Percentiles rank a stretch among this genome's conserved stretches.
Evolutionary conservation across 2,329 filamentous ascomycete genomes (phyloP).

Genomic region (Colletotrichum ledebouriae): DNA sequence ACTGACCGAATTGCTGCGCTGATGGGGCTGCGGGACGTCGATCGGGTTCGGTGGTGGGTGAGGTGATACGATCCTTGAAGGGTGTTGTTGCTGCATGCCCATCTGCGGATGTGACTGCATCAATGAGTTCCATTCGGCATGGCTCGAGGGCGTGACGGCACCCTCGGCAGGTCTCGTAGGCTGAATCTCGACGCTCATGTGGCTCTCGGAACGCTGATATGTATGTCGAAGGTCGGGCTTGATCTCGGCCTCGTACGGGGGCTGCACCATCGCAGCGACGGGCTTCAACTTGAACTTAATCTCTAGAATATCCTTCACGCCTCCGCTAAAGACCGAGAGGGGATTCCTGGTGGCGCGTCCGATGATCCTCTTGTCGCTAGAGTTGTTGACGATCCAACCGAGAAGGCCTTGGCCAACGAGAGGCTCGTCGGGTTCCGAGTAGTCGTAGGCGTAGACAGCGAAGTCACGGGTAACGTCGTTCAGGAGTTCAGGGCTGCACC

Average conservation of each 20-base stretch:
- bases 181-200: slow-evolving; percentile 41
- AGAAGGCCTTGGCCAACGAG: slow-evolving; percentile 96
- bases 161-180: slow-evolving; percentile 49
- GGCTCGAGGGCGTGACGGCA: slow-evolving; percentile 68
- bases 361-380: slow-evolving; percentile 76
- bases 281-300: slow-evolving; percentile 87
- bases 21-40: slow-evolving; percentile 36
- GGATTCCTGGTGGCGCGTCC: slow-evolving; percentile 91
- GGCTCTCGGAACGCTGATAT: slow-evolving; percentile 38
- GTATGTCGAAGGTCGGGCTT: slow-evolving; percentile 34
- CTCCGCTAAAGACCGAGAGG: slow-evolving; percentile 85
- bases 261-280: slow-evolving; percentile 73
- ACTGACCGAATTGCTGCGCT: slow-evolving; percentile 36
- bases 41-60: slow-evolving; percentile 44
- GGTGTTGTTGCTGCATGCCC: slow-evolving; percentile 53
- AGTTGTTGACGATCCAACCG: slow-evolving; percentile 76
- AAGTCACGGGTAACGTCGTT: slow-evolving; percentile 82
- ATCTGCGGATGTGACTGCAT: slow-evolving; percentile 76
- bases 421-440: slow-evolving; percentile 93
- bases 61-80: slow-evolving; percentile 54
- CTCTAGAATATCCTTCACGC: slow-evolving; percentile 88
- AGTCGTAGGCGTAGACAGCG: slow-evolving; percentile 97
- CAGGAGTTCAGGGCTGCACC: slow-evolving; percentile 87
- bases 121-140: slow-evolving; percentile 83
- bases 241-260: slow-evolving; percentile 38